Evolutionary conservation across 176 grass and related monocot species (phyloP).

Genomic region (Tillandsia fasciculata): DNA sequence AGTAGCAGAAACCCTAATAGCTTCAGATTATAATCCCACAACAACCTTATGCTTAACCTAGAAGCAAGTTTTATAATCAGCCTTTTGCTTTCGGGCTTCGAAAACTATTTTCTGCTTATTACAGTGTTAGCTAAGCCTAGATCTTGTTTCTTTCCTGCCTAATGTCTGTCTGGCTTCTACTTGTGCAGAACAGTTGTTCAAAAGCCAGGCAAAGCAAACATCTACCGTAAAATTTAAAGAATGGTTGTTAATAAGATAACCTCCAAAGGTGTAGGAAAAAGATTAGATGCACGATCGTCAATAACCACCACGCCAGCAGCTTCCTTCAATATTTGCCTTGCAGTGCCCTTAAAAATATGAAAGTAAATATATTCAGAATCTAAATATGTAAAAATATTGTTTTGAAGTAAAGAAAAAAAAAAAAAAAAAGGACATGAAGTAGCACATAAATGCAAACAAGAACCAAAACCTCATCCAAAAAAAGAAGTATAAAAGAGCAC

Average conservation of each 20-base stretch:
- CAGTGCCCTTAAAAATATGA: constrained; percentile 55
- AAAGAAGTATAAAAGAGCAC: neutral
- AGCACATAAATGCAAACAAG: neutral
- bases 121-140: no score
- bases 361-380: constrained; percentile 30
- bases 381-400: constrained; percentile 3
- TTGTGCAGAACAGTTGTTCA: no score
- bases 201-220: no score
- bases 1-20: no score
- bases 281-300: constrained; percentile 65
- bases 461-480: neutral
- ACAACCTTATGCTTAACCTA: no score
- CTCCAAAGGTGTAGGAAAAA: constrained; percentile 81
- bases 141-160: no score
- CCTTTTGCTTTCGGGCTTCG: no score
- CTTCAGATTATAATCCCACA: no score
- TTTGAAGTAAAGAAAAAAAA: neutral
- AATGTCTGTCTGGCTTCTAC: no score
- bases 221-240: neutral
- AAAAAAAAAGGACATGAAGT: neutral
- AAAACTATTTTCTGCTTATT: no score
- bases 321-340: constrained; percentile 69
- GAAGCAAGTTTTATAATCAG: no score
- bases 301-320: constrained; percentile 74
- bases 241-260: constrained; percentile 24